Evolutionary conservation across 2,329 filamentous ascomycete species (phyloP).

Genomic region (Calonectria henricotiae): DNA sequence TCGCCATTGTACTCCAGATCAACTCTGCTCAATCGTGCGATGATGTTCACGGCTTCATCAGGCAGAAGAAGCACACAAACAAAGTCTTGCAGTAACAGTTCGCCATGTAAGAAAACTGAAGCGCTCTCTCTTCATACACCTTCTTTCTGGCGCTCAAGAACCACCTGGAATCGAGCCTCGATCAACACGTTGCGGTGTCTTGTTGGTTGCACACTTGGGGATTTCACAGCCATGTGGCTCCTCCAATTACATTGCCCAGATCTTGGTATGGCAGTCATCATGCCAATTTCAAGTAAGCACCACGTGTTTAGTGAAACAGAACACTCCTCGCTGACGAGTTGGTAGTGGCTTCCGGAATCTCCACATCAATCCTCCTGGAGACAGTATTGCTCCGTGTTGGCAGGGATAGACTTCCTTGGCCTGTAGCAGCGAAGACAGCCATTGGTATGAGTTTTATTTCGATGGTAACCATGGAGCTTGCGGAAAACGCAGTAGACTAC

Average conservation of each 20-base stretch:
- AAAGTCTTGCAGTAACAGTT: neutral
- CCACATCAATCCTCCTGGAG: slow-evolving; percentile 69
- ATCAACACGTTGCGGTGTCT: slow-evolving; percentile 72
- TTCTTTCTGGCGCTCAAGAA: slow-evolving; percentile 55
- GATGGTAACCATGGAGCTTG: slow-evolving; percentile 73
- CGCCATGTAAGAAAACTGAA: neutral
- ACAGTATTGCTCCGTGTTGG: slow-evolving; percentile 67
- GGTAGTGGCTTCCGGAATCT: slow-evolving; percentile 68
- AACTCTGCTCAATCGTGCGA: neutral
- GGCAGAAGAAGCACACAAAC: neutral
- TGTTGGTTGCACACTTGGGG: slow-evolving; percentile 70
- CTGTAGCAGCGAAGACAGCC: slow-evolving; percentile 66
- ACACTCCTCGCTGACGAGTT: rapidly evolving
- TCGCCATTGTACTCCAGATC: neutral
- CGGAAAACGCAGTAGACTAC: slow-evolving; percentile 71
- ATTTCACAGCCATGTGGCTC: slow-evolving; percentile 72
- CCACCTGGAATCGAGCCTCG: slow-evolving; percentile 66
- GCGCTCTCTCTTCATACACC: neutral
- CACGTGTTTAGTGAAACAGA: neutral
- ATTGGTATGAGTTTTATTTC: slow-evolving; percentile 74
- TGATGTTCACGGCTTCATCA: slow-evolving; percentile 1
- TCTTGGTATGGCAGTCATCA: slow-evolving; percentile 65
- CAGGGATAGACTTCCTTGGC: slow-evolving; percentile 66
- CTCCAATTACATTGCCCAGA: slow-evolving; percentile 66
- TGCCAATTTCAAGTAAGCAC: slow-evolving; percentile 67